Conservation (phyloP, 2,329 filamentous ascomycete genomes). For the Aspergillus clavatus region DNA sequence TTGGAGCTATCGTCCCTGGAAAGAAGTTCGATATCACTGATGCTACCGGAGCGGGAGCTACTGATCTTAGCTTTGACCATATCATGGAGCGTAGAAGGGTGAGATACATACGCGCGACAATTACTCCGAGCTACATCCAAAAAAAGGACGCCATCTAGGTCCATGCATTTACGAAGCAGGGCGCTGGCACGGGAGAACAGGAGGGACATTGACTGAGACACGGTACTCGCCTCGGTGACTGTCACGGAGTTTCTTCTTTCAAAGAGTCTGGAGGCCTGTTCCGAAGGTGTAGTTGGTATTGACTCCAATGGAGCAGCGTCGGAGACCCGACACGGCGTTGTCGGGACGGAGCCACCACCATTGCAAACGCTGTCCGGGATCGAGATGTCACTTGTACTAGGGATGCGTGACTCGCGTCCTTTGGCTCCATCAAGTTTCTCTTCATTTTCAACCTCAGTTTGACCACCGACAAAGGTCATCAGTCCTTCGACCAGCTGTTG, state of each 20-base stretch:
- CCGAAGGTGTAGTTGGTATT: background rate
- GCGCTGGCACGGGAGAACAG: constrained; percentile 42
- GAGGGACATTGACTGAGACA: constrained; percentile 11
- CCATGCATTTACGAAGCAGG: constrained; percentile 38
- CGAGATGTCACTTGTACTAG: background rate
- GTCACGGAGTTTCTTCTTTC: constrained; percentile 2
- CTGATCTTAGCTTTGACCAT: background rate
- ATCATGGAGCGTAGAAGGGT: background rate
- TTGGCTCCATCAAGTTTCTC: background rate
- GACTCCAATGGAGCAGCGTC: background rate
- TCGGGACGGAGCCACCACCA: background rate
- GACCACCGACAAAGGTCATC: constrained; percentile 45
- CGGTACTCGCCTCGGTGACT: constrained; percentile 7
- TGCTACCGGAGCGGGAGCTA: constrained; percentile 10
- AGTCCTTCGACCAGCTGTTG: constrained; percentile 53
- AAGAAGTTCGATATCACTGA: constrained; percentile 10
- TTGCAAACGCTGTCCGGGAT: background rate
- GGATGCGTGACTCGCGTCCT: background rate
- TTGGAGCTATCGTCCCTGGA: constrained; percentile 3
- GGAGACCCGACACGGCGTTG: background rate
- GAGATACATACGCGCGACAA: constrained; percentile 15
- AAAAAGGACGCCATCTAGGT: constrained; percentile 35
- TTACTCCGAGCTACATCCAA: constrained; percentile 20
- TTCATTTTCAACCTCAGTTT: background rate
- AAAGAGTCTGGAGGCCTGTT: background rate